phyloP scores from a whole-genome alignment of 1,284 basidiomycete genomes.

The Vanrija humicola region DNA sequence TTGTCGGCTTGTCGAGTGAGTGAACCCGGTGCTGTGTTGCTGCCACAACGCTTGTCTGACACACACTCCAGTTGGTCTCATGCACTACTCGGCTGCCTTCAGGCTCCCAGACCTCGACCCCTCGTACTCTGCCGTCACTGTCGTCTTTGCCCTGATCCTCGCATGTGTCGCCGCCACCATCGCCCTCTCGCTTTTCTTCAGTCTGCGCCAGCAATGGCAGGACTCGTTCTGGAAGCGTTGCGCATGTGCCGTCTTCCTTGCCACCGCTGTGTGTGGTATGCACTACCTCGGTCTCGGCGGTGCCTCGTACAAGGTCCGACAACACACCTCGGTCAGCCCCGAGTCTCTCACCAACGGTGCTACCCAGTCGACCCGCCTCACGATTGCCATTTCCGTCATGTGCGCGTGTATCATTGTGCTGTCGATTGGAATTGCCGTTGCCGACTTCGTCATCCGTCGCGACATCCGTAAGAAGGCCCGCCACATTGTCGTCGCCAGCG shows the following conservation, averaged over 20 bases:
- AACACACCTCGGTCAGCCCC: constrained; percentile 1
- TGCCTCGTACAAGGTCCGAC: constrained; percentile 47
- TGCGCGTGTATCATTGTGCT: constrained; percentile 51
- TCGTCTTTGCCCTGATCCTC: constrained; percentile 51
- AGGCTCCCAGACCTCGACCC: constrained; percentile 41
- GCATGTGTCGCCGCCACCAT: constrained; percentile 51
- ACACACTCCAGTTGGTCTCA: constrained; percentile 38
- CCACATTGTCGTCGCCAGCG: constrained; percentile 53
- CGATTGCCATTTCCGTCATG: constrained; percentile 52
- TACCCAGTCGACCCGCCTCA: constrained; percentile 43
- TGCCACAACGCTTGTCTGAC: constrained; percentile 36
- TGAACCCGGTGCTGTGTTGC: not conserved
- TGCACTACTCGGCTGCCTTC: constrained; percentile 54
- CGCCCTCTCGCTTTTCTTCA: constrained; percentile 53
- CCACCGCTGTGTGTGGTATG: constrained; percentile 53
- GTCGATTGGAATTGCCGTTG: constrained; percentile 47
- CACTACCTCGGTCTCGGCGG: constrained; percentile 54
- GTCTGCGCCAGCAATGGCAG: constrained; percentile 52
- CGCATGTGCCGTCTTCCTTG: constrained; percentile 49
- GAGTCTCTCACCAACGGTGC: not conserved
- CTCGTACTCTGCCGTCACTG: constrained; percentile 43
- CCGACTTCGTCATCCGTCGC: constrained; percentile 46
- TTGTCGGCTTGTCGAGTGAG: constrained; percentile 76
- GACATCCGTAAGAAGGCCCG: constrained; percentile 49
- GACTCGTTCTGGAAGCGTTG: constrained; percentile 53